Conservation (phyloP, 1,284 basidiomycete species). For the Rhodotorula sp. region DNA sequence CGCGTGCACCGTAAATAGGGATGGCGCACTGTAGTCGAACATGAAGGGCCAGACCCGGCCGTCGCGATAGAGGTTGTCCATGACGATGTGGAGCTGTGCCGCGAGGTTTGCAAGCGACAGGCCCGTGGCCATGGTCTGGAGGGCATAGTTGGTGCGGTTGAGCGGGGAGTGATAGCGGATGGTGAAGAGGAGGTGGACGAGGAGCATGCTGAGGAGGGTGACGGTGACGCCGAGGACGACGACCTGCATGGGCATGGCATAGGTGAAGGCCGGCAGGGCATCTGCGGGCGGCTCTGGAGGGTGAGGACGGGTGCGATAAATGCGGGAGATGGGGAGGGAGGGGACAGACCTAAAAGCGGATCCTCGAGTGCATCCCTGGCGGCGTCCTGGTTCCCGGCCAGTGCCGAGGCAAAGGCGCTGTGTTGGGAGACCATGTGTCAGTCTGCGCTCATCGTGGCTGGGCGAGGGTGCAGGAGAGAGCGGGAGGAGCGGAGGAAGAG, state of each 20-base stretch:
- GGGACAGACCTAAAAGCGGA: slow-evolving; percentile 22
- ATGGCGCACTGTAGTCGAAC: slow-evolving; percentile 67
- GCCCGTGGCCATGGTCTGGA: slow-evolving; percentile 55
- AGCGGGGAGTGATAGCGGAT: slow-evolving; percentile 95
- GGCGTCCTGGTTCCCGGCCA: background rate
- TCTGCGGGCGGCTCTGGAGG: slow-evolving; percentile 42
- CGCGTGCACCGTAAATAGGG: background rate
- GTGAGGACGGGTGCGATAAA: no score
- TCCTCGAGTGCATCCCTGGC: slow-evolving; percentile 5
- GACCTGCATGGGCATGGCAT: slow-evolving; percentile 88
- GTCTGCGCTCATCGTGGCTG: background rate
- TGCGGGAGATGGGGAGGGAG: background rate
- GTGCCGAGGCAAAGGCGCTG: slow-evolving; percentile 13
- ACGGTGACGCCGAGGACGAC: slow-evolving; percentile 82
- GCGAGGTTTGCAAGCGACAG: slow-evolving; percentile 43
- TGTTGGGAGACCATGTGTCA: background rate
- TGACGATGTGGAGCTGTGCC: slow-evolving; percentile 59
- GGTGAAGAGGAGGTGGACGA: slow-evolving; percentile 91
- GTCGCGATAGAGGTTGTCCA: slow-evolving; percentile 57
- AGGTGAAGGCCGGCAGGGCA: slow-evolving; percentile 56
- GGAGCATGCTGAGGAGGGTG: slow-evolving; percentile 81
- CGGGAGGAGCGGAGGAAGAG: no score
- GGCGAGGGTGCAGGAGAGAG: background rate
- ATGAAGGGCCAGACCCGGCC: slow-evolving; percentile 88
- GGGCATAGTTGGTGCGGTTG: slow-evolving; percentile 83